phyloP scores from a whole-genome alignment of 805 yeast genomes.

The Monosporozyma siamensis region DNA sequence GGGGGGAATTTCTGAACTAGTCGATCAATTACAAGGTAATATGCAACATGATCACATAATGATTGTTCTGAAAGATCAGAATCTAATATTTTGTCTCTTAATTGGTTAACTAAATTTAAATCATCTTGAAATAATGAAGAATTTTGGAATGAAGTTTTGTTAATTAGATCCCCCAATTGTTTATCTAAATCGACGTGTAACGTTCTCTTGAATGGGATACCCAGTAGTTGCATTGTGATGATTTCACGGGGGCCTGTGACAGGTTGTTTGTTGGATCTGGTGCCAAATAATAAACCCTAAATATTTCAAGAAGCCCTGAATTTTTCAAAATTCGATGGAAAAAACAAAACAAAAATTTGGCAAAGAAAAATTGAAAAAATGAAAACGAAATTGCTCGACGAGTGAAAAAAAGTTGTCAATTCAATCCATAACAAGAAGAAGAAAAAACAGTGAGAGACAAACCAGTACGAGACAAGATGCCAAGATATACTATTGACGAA shows the following conservation, averaged over 20 bases:
- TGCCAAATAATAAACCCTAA: conserved; percentile 1
- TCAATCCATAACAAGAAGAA: neutral
- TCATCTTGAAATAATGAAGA: conserved; percentile 36
- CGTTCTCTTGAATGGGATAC: conserved; percentile 42
- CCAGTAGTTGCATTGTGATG: conserved; percentile 34
- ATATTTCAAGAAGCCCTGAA: neutral
- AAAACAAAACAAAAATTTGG: neutral
- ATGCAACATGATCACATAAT: conserved; percentile 34
- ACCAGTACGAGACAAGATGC: conserved; percentile 4
- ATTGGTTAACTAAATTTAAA: conserved; percentile 33
- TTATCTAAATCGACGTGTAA: conserved; percentile 34
- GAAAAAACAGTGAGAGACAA: neutral
- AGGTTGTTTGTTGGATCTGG: too few relatives aligned
- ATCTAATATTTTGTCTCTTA: conserved; percentile 37
- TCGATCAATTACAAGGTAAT: conserved; percentile 38
- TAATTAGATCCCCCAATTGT: conserved; percentile 37
- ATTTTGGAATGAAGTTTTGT: conserved; percentile 38
- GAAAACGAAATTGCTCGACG: too few relatives aligned
- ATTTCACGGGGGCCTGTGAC: too few relatives aligned
- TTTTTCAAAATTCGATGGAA: neutral
- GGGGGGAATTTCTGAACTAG: conserved; percentile 52
- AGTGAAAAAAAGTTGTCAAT: too few relatives aligned
- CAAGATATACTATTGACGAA: conserved; percentile 57
- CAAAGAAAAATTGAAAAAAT: neutral
- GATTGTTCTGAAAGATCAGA: conserved; percentile 32